Evolutionary conservation across 2,329 filamentous ascomycete species (phyloP), one percentile per base, ranked within the genome.

Genomic region (Aspergillus felis): DNA sequence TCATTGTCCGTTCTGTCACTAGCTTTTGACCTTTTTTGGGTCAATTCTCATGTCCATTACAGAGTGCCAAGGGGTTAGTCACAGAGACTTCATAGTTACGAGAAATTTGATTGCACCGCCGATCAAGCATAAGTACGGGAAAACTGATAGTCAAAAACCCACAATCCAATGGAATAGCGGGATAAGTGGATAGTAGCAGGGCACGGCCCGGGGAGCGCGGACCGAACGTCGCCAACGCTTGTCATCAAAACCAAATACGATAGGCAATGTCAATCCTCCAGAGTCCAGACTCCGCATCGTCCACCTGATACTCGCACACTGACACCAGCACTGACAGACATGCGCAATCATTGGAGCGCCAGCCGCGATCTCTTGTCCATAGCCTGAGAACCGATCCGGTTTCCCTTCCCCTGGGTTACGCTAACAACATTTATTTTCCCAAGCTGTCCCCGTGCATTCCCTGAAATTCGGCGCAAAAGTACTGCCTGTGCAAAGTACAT

Each of bases 201-300:
- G 46, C 38, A 53, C 59, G 58, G 54, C 49, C 52, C 63, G 63
- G 60, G 63, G 64, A 64, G 55, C 3, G 42, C 61, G 57, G 60
- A 41, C 62, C 60, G 64, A 58, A 52, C 55, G 58, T 59, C 60
- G 25, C 55, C 60, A 63, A 57, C 56, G 58, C 58, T 59, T 59
- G 55, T 55, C 58, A 62, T 61, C 49, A 56, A 59, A 32, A 60
- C 57, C 57, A 49, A 48, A 54, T 57, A 53, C 55, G 59, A 62
- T 64, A 60, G 52, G 42, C 60, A 51, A 56, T 63, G 55, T 63
- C 24, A n/a, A 20, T 20, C 51, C 25, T n/a, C 52, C 47, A 55
- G 44, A 29, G 53, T 59, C 54, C 48, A 60, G 58, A 55, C 57
- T 54, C 51, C 44, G 38, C 57, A 54, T 44, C 44, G 51, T 47